Conservation (phyloP, 495 filamentous ascomycete species). For the Neurospora sp. region DNA sequence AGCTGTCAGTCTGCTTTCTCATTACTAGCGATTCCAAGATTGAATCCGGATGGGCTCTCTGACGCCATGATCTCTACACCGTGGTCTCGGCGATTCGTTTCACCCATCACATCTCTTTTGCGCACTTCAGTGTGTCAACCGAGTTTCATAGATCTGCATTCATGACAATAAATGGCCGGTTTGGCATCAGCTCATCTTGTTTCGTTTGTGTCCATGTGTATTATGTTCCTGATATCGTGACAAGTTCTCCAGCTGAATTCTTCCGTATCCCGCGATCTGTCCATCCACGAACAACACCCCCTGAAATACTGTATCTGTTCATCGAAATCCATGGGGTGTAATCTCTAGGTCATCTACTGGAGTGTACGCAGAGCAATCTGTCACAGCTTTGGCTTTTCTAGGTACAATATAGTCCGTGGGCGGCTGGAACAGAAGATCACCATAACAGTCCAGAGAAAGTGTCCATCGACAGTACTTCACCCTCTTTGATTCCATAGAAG, state of each 20-base stretch:
- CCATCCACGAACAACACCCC: not conserved
- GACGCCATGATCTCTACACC: conserved; percentile 38
- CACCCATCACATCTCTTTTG: conserved; percentile 35
- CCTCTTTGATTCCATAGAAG: not conserved
- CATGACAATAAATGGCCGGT: not conserved
- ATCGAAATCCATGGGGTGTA: not conserved
- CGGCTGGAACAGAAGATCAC: not conserved
- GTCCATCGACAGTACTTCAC: not conserved
- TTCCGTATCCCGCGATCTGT: not conserved
- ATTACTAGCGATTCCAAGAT: conserved; percentile 46
- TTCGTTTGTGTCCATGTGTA: not conserved
- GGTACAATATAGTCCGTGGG: not conserved
- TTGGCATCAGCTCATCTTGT: not conserved
- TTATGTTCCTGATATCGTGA: not conserved
- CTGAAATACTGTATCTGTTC: not conserved
- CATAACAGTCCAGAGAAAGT: not conserved
- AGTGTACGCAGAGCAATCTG: not conserved
- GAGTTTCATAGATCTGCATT: not conserved
- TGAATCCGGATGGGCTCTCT: conserved; percentile 46
- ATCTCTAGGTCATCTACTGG: not conserved
- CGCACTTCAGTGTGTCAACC: not conserved
- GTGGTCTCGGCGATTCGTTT: conserved; percentile 52
- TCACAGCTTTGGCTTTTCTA: not conserved
- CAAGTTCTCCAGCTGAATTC: not conserved
- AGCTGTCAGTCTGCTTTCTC: conserved; percentile 39